These are phyloP conservation scores for Pichia sp. DNA, from an alignment of 1,139 yeast genomes.

Conservation along the genomic window DNA sequence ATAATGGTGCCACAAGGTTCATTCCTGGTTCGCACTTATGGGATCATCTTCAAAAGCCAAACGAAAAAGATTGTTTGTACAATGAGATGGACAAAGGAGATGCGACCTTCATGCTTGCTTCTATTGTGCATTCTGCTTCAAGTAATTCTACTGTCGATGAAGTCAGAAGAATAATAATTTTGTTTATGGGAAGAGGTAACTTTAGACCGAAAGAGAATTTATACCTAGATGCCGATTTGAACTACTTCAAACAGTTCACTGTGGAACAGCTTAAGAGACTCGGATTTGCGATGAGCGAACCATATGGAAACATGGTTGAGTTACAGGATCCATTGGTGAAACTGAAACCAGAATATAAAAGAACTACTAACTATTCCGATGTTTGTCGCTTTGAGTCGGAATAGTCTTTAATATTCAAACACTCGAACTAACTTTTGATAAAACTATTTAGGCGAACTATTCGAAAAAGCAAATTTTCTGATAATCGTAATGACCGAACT, in stretches of 20 bases:
- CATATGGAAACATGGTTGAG: slow-evolving; percentile 17
- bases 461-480: slow-evolving; percentile 5
- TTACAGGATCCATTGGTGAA: slow-evolving; percentile 15
- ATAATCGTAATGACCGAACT: slow-evolving; percentile 8
- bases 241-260: slow-evolving; percentile 17
- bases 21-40: slow-evolving; percentile 32
- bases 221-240: slow-evolving; percentile 10
- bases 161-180: slow-evolving; percentile 26
- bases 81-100: slow-evolving; percentile 33
- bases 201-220: slow-evolving; percentile 33
- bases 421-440: too few relatives aligned
- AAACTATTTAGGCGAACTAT: neutral
- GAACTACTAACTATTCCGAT: slow-evolving; percentile 16
- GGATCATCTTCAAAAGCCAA: slow-evolving; percentile 31
- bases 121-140: slow-evolving; percentile 32
- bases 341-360: slow-evolving; percentile 10
- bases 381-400: slow-evolving; percentile 12
- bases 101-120: slow-evolving; percentile 32
- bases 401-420: too few relatives aligned
- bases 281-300: slow-evolving; percentile 20
- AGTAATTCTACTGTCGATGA: slow-evolving; percentile 32
- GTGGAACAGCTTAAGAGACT: slow-evolving; percentile 14
- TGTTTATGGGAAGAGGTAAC: slow-evolving; percentile 32
- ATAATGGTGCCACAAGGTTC: slow-evolving; percentile 32
- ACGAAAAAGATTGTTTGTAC: slow-evolving; percentile 26